Percentiles rank a stretch among this genome's conserved stretches.
These are phyloP conservation scores for Fragilaria crotonensis DNA, from an alignment of 108 stramenopile genomes.

Conservation along the genomic window DNA sequence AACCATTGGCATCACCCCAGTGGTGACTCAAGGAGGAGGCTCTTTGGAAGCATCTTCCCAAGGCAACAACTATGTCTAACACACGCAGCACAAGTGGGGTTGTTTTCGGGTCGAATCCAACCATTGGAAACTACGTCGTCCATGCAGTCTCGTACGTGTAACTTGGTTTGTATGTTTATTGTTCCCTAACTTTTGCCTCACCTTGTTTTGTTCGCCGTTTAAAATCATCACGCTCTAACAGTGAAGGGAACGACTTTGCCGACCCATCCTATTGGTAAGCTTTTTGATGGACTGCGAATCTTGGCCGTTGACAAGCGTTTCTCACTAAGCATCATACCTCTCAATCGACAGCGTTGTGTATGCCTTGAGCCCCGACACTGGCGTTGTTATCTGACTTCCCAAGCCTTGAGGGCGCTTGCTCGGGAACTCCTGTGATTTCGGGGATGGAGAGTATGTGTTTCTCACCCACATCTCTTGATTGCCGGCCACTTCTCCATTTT, in stretches of 20 bases:
- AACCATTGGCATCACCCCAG: not conserved
- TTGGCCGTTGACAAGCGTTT: no score
- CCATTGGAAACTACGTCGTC: not conserved
- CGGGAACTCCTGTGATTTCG: conserved; percentile 30
- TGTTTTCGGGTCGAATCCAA: not conserved
- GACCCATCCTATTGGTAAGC: not conserved
- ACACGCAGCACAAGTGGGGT: not conserved
- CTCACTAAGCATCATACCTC: no score
- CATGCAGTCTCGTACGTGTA: not conserved
- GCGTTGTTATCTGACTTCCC: conserved; percentile 20
- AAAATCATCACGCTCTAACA: not conserved
- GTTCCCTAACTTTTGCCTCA: not conserved
- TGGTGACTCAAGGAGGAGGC: not conserved
- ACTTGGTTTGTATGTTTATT: not conserved
- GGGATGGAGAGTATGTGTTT: conserved; percentile 30
- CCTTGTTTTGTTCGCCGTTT: not conserved
- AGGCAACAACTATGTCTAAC: not conserved
- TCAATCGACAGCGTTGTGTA: not conserved
- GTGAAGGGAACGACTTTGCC: not conserved
- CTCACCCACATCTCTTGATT: conserved; percentile 23
- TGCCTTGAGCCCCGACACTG: not conserved
- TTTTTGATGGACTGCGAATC: no score
- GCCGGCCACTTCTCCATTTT: conserved; percentile 35
- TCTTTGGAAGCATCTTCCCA: not conserved
- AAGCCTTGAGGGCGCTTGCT: conserved; percentile 19